Percentiles rank a stretch among this genome's conserved stretches.
Conservation (phyloP, 2,329 filamentous ascomycete genomes). For the Aspergillus awamori region DNA sequence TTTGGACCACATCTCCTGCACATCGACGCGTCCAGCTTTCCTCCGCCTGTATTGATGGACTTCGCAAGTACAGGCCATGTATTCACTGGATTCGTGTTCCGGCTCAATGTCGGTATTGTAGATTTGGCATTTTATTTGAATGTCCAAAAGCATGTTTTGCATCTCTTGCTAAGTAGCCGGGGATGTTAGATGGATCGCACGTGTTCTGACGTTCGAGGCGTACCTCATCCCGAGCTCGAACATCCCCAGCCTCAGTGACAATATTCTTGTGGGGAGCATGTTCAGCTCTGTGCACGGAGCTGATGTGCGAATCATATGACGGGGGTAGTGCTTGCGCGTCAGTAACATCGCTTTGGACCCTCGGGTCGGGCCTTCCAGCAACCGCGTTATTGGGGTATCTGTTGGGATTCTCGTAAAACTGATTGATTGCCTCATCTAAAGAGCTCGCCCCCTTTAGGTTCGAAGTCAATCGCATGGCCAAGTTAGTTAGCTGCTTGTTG, state of each 20-base stretch:
- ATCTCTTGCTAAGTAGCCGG: constrained; percentile 1
- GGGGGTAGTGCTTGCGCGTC: not conserved
- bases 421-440: not conserved
- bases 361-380: not conserved
- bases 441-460: not conserved
- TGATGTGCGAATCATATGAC: not conserved
- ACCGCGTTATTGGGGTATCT: not conserved
- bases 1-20: constrained; percentile 10
- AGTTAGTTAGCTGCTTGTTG: not conserved
- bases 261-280: not conserved
- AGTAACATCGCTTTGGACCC: not conserved
- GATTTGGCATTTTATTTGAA: not conserved
- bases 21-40: not conserved
- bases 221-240: constrained; percentile 11
- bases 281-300: no score
- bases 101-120: constrained; percentile 12
- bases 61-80: not conserved
- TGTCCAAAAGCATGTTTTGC: constrained; percentile 3
- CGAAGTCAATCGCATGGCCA: not conserved
- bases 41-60: not conserved
- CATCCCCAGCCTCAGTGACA: not conserved
- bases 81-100: constrained; percentile 3
- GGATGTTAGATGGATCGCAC: not conserved
- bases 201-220: not conserved
- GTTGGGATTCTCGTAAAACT: not conserved